Percentiles rank a stretch among this genome's conserved stretches.
Evolutionary conservation across 108 stramenopile species (phyloP).

Genomic region (Skeletonema tropicum): DNA sequence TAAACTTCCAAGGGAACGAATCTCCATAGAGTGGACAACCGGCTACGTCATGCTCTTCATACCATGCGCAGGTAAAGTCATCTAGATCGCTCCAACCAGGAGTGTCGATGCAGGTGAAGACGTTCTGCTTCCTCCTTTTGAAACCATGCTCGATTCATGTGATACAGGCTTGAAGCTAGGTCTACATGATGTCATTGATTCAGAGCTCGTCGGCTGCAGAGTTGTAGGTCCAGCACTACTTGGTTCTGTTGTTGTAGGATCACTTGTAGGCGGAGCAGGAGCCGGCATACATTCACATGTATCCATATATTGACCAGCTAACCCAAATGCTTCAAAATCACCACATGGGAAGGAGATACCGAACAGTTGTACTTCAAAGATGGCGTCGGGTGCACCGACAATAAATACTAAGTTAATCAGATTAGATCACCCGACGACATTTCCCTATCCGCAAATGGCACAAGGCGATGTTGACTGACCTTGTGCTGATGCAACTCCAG

Average conservation of each 20-base stretch:
- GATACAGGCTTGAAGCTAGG: not conserved
- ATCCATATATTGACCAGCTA: not conserved
- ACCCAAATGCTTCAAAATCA: not conserved
- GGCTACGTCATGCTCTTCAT: not conserved
- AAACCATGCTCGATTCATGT: not conserved
- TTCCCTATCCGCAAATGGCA: not conserved
- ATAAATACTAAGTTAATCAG: no score
- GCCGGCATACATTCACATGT: not conserved
- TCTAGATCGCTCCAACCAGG: slow-evolving; percentile 3
- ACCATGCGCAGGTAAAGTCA: not conserved
- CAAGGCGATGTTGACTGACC: not conserved
- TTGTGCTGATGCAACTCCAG: no score
- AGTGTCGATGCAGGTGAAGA: not conserved
- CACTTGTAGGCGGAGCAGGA: not conserved
- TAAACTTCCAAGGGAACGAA: not conserved
- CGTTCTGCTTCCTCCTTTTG: not conserved
- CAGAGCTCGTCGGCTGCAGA: no score
- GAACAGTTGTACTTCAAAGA: not conserved
- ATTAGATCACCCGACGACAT: not conserved
- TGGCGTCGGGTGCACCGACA: not conserved
- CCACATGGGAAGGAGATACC: not conserved
- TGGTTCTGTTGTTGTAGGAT: no score
- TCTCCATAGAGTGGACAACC: slow-evolving; percentile 6
- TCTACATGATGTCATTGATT: not conserved
- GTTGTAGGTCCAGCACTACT: no score